Evolutionary conservation across 495 filamentous ascomycete genomes (phyloP), one percentile per base, ranked within the genome.

Genomic region (Letharia columbiana): DNA sequence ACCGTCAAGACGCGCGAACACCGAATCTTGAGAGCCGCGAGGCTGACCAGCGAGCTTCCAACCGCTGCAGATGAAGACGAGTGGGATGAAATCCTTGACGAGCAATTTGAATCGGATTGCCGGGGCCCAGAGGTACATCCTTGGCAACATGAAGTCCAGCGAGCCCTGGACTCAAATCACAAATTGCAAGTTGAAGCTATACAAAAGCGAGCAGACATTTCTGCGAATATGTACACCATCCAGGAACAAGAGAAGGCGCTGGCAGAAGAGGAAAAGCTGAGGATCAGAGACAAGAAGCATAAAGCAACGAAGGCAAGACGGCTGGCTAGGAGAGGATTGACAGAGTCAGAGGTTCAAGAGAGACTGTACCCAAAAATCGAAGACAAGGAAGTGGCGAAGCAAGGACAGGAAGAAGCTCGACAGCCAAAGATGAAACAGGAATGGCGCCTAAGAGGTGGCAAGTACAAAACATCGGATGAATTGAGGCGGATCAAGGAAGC

Each of bases 161-260:
- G 60, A 44, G 64, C 71, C 11, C 28, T 61, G 31, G n/a, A 56
- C 4, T 20, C 64, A 3, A 31, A 62, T 33, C 58, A 65, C 23
- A 28, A 33, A 44, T 20, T 47, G 9, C 63, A 62, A 10, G 9
- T 31, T 18, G 45, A 56, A 20, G 81, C 82, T 37, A 78, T 79
- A 68, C 81, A 78, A 52, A 86, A 82, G 84, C 82, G 81, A 72
- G 74, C 83, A 60, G 75, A 83, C 66, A 75, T 83, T 33, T 77
- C 84, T 28, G 78, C 82, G 75, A 74, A 80, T 71, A 77, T 83
- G 58, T 70, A 77, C 9, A 80, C 76, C 1, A 77, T 80, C 47
- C 72, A 81, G 33, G 70, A 73, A 42, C 62, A 73, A 49, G 74
- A 79, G 64, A 69, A 57, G 18, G 68, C 68, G 39, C 54, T 73